These are phyloP conservation scores for Ascochyta pisi DNA, from an alignment of 2,329 filamentous ascomycete species.

Conservation along the genomic window DNA sequence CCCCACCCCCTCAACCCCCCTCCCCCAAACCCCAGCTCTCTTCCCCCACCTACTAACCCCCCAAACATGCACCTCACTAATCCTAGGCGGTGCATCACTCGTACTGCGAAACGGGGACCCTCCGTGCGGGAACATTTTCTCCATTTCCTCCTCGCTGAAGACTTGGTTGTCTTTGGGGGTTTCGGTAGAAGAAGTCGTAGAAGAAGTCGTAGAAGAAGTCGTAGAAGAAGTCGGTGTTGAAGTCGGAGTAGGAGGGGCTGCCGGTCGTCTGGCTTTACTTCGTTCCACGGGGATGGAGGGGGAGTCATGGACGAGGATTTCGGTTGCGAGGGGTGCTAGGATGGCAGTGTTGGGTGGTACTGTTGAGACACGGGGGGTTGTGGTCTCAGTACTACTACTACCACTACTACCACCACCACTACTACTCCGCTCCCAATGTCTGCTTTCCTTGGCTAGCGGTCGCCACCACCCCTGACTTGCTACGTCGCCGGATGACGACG, in stretches of 20 bases:
- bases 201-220: no score
- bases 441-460: slow-evolving; percentile 67
- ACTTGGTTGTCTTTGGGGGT: slow-evolving; percentile 9
- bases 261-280: neutral
- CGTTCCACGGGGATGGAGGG: neutral
- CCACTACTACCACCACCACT: slow-evolving; percentile 33
- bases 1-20: slow-evolving; percentile 56
- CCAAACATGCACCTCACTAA: slow-evolving; percentile 62
- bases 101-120: slow-evolving; percentile 56
- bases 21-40: slow-evolving; percentile 60
- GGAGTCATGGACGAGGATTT: no score
- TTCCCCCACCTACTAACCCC: slow-evolving; percentile 61
- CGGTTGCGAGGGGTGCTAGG: neutral
- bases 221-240: no score
- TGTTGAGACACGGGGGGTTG: no score
- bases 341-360: slow-evolving; percentile 10
- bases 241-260: no score
- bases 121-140: slow-evolving; percentile 51
- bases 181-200: no score
- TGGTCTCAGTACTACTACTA: neutral
- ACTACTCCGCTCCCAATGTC: slow-evolving; percentile 67
- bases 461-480: slow-evolving; percentile 64
- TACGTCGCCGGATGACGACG: slow-evolving; percentile 37
- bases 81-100: slow-evolving; percentile 57
- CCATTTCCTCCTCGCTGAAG: slow-evolving; percentile 24